Conservation (phyloP, 768 basidiomycete species). For the Podaxis sp. region DNA sequence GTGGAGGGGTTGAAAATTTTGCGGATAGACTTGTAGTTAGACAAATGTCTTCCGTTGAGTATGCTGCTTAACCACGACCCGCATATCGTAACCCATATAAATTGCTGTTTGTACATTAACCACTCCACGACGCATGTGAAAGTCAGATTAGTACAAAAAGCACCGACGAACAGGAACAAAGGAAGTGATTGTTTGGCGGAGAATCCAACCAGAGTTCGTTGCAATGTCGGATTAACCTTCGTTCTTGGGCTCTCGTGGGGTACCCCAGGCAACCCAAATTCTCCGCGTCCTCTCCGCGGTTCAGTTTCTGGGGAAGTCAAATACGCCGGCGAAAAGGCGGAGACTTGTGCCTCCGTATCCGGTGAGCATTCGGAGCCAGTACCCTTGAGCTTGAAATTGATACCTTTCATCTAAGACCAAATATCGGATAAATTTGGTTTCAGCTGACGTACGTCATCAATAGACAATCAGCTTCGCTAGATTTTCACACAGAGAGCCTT, state of each 20-base stretch:
- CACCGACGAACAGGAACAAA: not conserved
- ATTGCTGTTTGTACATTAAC: not conserved
- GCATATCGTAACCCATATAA: not conserved
- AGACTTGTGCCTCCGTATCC: not conserved
- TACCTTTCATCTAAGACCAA: not conserved
- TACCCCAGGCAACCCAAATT: not conserved
- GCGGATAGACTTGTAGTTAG: not conserved
- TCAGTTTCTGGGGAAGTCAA: not conserved
- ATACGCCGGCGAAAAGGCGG: not conserved
- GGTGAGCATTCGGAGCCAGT: not conserved
- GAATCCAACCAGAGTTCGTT: not conserved
- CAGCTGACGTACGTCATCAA: not conserved
- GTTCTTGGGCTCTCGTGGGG: not conserved
- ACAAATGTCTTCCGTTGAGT: not conserved
- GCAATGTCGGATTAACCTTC: not conserved
- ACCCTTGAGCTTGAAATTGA: not conserved
- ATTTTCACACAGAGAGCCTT: not conserved
- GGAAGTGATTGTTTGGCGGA: not conserved
- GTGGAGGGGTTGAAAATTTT: slow-evolving; percentile 17
- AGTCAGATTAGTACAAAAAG: not conserved
- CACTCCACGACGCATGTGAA: not conserved
- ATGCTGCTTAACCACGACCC: not conserved
- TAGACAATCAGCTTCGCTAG: not conserved
- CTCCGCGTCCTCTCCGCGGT: not conserved
- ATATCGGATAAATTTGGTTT: not conserved